These are phyloP conservation scores for Pseudocercospora vitis DNA, from an alignment of 2,329 filamentous ascomycete species.

Conservation along the genomic window DNA sequence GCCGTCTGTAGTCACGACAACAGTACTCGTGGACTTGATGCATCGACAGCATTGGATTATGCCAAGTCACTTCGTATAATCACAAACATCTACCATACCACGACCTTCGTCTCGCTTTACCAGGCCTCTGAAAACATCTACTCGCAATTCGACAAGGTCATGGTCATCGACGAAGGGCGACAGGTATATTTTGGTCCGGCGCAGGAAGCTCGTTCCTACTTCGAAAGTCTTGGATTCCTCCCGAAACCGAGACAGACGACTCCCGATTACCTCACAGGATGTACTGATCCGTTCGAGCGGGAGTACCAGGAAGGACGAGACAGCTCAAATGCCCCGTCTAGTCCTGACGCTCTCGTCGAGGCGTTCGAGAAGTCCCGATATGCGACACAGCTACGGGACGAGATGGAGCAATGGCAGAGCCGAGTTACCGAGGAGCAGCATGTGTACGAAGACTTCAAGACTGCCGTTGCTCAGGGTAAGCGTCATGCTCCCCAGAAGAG, in stretches of 20 bases:
- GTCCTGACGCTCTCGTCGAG: constrained; percentile 63
- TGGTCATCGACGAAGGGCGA: constrained; percentile 74
- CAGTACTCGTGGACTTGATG: constrained; percentile 50
- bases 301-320: constrained; percentile 70
- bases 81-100: constrained; percentile 80
- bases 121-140: constrained; percentile 78
- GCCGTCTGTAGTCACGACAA: constrained; percentile 48
- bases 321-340: constrained; percentile 66
- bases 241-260: constrained; percentile 76
- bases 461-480: constrained; percentile 75
- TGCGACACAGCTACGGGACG: constrained; percentile 57
- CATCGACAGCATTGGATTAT: constrained; percentile 52
- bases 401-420: constrained; percentile 70
- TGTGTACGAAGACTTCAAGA: constrained; percentile 72
- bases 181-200: constrained; percentile 75
- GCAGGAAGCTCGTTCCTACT: constrained; percentile 68
- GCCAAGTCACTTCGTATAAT: constrained; percentile 55
- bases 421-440: constrained; percentile 64
- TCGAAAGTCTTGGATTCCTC: constrained; percentile 73
- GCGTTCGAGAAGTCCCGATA: constrained; percentile 69
- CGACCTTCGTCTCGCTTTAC: constrained; percentile 83
- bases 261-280: constrained; percentile 78
- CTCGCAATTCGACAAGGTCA: constrained; percentile 80
- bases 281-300: constrained; percentile 80
- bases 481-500: constrained; percentile 70